Base-by-base conservation (phyloP, 148 eudicot species). In the Silene uniflora region DNA sequence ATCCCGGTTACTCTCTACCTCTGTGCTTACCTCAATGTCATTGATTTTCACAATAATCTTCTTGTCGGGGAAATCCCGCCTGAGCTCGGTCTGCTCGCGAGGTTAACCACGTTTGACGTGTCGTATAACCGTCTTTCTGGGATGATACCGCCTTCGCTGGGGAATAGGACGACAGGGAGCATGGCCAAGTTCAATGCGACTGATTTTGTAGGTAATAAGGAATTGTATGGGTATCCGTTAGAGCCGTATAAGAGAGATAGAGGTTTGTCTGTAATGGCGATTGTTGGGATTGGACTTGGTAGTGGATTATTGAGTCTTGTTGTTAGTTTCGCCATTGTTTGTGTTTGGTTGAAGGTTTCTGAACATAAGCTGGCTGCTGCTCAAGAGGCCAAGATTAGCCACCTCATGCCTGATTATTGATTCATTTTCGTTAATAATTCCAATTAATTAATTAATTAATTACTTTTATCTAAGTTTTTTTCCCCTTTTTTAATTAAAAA, bases 211-310 rank as follows among this genome's bases (percentile, higher is more conserved):
- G 96, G 89, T 75, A 91, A 91, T 63, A 84, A 84, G 78, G 96
- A 80, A 8, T 78, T 91, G 22, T 91, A 78, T 21, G 96, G 96
- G 14, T 91, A 86, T 78, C 92, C 96, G 0, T 75, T 91, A 32
- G 79, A 84, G 7, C 78, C 85, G 16, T 80, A 83, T 70, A 87
- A 77, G 68, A 25, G 32, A 25, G 84, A 62, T 23, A 85, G 76
- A 60, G 90, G 92, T 67, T 11, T 91, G 7, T 84, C 92, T 3
- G 78, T 89, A 0, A n/a, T 83, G 67, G 89, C 86, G 5, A 91
- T 91, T 71, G 96, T 91, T 2, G 87, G 88, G 69, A 91, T 91
- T 64, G 96, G 96, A 27, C 76, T 91, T 24, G 96, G 91, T 2
- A 91, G 96, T 55, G 96, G 96, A 63, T 73, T 91, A n/a, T 27